Evolutionary conservation across 2,329 filamentous ascomycete species (phyloP), one percentile per base, ranked within the genome.

Genomic region (Claviceps africana): DNA sequence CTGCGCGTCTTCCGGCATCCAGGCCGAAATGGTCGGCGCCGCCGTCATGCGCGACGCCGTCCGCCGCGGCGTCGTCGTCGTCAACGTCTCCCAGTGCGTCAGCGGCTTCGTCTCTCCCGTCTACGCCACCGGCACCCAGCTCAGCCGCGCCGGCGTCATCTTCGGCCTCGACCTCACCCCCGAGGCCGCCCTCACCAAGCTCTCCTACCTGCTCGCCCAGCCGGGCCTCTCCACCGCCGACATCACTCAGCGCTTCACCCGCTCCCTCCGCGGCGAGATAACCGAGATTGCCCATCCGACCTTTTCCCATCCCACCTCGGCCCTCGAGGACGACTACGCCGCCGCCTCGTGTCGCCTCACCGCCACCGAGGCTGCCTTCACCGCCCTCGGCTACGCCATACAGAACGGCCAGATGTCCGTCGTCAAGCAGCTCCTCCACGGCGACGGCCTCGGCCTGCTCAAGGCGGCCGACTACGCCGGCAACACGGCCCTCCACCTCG

Each of bases 1-100:
- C 73, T 95, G 60, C 84, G 89, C 53, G 85, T 95, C 56, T 95
- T 95, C 67, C 90, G 90, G 90, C 33, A 94, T 96, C 69, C 86
- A 86, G 65, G 86, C 89, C n/a, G 85, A 89, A 63, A 94, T 95
- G 86, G 78, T 96, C 33, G 88, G 93, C 63, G 85, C 86, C 1
- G 88, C 81, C 51, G 86, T 91, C 48, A 81, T 95, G 60, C 77
- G 80, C 19, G 79, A 82, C 44, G 89, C 87, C 22, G 87, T 95
- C 42, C 74, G 83, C 62, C 79, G 88, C 54, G 89, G 88, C 39
- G 83, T 93, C 57, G 81, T 93, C 54, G 83, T 96, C 54, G 87
- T 95, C 58, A 95, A 94, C 64, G 83, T 96, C 55, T 94, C 87
- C 49, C 90, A 96, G 70, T 96, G 90, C 74, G 77, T 83, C 59